A percentile compares a stretch with the other conserved stretches of the same genome.
phyloP scores from a whole-genome alignment of 495 filamentous ascomycete species.

The Pyrenula massariospora region DNA sequence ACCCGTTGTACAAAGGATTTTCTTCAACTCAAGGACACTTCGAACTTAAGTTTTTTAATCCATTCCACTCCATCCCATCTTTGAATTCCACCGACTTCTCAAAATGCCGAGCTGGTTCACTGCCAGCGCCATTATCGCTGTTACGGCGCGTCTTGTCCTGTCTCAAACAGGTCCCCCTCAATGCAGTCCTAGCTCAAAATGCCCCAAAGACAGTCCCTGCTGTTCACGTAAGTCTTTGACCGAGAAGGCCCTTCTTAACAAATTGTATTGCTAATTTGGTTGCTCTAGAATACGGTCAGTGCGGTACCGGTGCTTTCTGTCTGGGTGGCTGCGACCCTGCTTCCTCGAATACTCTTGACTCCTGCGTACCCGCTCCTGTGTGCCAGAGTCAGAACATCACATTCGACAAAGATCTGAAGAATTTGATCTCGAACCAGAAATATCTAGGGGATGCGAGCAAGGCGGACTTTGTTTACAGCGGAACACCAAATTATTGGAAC shows the following conservation, averaged over 20 bases:
- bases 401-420: constrained; percentile 54
- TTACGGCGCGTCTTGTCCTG: neutral
- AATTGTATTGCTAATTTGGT: neutral
- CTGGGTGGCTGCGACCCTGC: constrained; percentile 89
- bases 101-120: neutral
- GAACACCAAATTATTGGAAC: constrained; percentile 51
- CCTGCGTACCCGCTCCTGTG: constrained; percentile 76
- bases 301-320: constrained; percentile 88
- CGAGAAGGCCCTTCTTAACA: neutral
- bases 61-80: no score
- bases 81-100: no score
- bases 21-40: no score
- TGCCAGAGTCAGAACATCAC: constrained; percentile 66
- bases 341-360: constrained; percentile 66
- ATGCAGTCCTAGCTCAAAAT: constrained; percentile 17
- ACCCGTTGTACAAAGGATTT: neutral
- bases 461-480: constrained; percentile 82
- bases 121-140: neutral
- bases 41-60: no score
- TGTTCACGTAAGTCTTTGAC: constrained; percentile 68
- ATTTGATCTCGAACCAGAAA: constrained; percentile 53
- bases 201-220: constrained; percentile 69
- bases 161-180: neutral
- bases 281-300: constrained; percentile 76
- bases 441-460: constrained; percentile 75